Conservation (phyloP, 1,284 basidiomycete genomes). For the Fistulina hepatica region DNA sequence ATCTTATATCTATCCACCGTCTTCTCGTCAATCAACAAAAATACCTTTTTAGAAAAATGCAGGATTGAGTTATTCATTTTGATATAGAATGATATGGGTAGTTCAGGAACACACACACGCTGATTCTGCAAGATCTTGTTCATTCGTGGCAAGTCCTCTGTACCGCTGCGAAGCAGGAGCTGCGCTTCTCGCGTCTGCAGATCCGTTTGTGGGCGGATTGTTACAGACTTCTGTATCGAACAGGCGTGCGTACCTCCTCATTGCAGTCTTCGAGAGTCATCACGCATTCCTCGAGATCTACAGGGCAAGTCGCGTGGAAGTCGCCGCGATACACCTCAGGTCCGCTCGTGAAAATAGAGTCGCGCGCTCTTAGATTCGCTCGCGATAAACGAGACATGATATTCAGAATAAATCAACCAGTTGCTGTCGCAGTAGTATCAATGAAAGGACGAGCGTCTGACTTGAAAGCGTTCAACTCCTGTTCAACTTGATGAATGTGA, state of each 20-base stretch:
- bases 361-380: conserved; percentile 44
- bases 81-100: neutral
- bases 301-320: conserved; percentile 50
- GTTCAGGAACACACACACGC: neutral
- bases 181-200: conserved; percentile 54
- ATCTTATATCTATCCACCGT: conserved; percentile 60
- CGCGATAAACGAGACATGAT: conserved; percentile 43
- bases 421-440: too few relatives aligned
- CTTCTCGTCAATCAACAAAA: conserved; percentile 56
- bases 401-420: too few relatives aligned
- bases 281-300: conserved; percentile 60
- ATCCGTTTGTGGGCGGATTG: neutral
- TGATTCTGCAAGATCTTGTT: conserved; percentile 44
- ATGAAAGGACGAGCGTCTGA: too few relatives aligned
- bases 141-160: conserved; percentile 59
- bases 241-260: conserved; percentile 39
- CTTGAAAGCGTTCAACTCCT: too few relatives aligned
- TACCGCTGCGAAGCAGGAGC: conserved; percentile 55
- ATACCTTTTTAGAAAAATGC: conserved; percentile 40
- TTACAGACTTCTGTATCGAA: neutral
- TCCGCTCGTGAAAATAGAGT: conserved; percentile 55
- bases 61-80: neutral
- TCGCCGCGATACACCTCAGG: conserved; percentile 51
- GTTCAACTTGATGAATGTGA: too few relatives aligned
- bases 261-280: conserved; percentile 65